Conservation (phyloP, 176 grass and related monocot species). For the Pontederia crassipes region DNA sequence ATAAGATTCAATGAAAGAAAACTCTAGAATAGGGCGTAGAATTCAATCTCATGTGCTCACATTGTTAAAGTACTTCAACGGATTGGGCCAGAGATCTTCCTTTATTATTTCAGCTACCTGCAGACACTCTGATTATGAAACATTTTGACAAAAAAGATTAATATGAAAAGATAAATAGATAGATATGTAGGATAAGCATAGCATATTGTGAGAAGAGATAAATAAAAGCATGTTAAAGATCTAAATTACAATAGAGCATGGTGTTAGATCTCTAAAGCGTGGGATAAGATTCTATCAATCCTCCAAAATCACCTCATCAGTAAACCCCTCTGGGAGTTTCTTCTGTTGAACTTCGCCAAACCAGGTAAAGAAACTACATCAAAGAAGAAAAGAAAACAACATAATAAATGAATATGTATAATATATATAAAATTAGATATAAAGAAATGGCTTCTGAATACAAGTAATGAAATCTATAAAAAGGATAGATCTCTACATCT, state of each 20-base stretch:
- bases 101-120: conserved; percentile 36
- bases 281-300: not conserved
- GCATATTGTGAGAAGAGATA: not conserved
- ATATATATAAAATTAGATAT: not conserved
- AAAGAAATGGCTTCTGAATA: too few species aligned
- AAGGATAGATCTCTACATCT: too few species aligned
- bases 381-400: not conserved
- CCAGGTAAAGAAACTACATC: conserved; percentile 39
- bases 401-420: not conserved
- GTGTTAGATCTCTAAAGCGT: not conserved
- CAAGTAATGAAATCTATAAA: too few species aligned
- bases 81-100: conserved; percentile 42
- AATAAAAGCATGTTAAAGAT: too few species aligned
- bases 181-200: not conserved
- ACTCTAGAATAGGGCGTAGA: not conserved
- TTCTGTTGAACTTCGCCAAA: conserved; percentile 18
- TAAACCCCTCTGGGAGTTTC: conserved; percentile 12
- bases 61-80: conserved; percentile 31
- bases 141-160: not conserved
- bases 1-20: not conserved
- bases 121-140: conserved; percentile 1
- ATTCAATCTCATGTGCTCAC: conserved; percentile 3
- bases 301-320: conserved; percentile 13
- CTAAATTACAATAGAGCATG: not conserved
- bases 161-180: not conserved